These are phyloP conservation scores for Pulveroboletus sp. DNA, from an alignment of 768 basidiomycete species.

Conservation along the genomic window DNA sequence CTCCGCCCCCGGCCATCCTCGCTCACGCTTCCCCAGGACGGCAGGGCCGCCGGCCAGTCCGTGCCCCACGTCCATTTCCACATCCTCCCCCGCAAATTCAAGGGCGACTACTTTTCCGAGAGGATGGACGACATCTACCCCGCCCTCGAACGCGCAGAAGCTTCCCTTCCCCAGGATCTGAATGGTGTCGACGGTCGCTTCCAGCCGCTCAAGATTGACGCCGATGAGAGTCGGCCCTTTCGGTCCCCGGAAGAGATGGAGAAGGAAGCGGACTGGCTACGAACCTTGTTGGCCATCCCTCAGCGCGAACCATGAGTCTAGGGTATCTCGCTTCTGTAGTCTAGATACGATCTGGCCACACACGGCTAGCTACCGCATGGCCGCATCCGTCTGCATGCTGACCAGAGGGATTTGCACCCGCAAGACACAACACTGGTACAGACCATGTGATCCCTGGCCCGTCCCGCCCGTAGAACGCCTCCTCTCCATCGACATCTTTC, in stretches of 20 bases:
- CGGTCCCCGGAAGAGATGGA: slow-evolving; percentile 75
- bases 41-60: slow-evolving; percentile 76
- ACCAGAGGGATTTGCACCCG: slow-evolving; percentile 26
- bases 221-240: slow-evolving; percentile 62
- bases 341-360: slow-evolving; percentile 35
- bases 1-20: neutral
- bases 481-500: slow-evolving; percentile 29
- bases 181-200: slow-evolving; percentile 22
- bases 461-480: slow-evolving; percentile 23
- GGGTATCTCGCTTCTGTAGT: neutral
- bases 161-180: slow-evolving; percentile 34
- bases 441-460: slow-evolving; percentile 8
- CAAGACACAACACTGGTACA: slow-evolving; percentile 39
- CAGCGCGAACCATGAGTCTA: neutral
- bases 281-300: slow-evolving; percentile 42
- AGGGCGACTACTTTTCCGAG: slow-evolving; percentile 61
- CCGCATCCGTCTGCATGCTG: slow-evolving; percentile 37
- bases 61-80: slow-evolving; percentile 90
- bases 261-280: slow-evolving; percentile 69
- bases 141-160: slow-evolving; percentile 65
- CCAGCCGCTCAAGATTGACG: slow-evolving; percentile 53
- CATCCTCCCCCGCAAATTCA: slow-evolving; percentile 74
- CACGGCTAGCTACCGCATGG: slow-evolving; percentile 32
- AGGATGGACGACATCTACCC: slow-evolving; percentile 77
- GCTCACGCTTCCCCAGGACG: slow-evolving; percentile 56